These are phyloP conservation scores for Aspergillus aculeatus DNA, from an alignment of 2,329 filamentous ascomycete genomes.

Conservation along the genomic window DNA sequence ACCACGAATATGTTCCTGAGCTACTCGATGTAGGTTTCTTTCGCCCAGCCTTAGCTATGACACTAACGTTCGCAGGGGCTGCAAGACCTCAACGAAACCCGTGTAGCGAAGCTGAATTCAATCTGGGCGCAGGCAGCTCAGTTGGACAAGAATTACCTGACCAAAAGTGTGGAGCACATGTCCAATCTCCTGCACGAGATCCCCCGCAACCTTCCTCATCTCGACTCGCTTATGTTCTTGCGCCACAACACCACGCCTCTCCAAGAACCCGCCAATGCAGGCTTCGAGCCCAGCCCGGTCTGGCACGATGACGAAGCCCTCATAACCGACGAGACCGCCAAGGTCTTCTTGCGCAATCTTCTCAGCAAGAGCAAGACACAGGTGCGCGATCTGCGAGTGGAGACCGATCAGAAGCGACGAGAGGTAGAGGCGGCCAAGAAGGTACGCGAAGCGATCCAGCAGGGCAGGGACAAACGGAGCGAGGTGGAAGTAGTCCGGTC, in stretches of 20 bases:
- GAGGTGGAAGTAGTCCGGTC: slow-evolving; percentile 80
- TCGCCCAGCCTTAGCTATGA: neutral
- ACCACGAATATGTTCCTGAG: slow-evolving; percentile 93
- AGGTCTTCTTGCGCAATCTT: slow-evolving; percentile 87
- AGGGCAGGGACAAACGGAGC: slow-evolving; percentile 83
- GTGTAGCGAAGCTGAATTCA: slow-evolving; percentile 76
- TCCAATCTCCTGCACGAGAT: slow-evolving; percentile 77
- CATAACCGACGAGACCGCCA: slow-evolving; percentile 80
- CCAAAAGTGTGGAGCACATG: slow-evolving; percentile 69
- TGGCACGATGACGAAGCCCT: slow-evolving; percentile 94
- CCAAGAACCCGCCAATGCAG: slow-evolving; percentile 80
- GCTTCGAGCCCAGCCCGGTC: slow-evolving; percentile 90
- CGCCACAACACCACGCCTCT: slow-evolving; percentile 82
- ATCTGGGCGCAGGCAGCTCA: slow-evolving; percentile 79
- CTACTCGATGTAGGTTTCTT: slow-evolving; percentile 70
- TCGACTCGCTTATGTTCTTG: slow-evolving; percentile 98
- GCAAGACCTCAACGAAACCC: slow-evolving; percentile 89
- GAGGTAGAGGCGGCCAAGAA: slow-evolving; percentile 79
- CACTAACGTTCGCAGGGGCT: slow-evolving; percentile 52
- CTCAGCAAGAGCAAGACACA: slow-evolving; percentile 86
- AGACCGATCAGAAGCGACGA: slow-evolving; percentile 79
- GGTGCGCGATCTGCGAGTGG: slow-evolving; percentile 73
- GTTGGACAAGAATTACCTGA: slow-evolving; percentile 76
- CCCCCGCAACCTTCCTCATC: slow-evolving; percentile 76
- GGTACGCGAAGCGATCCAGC: slow-evolving; percentile 71